Base-by-base conservation (phyloP, 2,329 filamentous ascomycete genomes). In the Aschersonia sp. region DNA sequence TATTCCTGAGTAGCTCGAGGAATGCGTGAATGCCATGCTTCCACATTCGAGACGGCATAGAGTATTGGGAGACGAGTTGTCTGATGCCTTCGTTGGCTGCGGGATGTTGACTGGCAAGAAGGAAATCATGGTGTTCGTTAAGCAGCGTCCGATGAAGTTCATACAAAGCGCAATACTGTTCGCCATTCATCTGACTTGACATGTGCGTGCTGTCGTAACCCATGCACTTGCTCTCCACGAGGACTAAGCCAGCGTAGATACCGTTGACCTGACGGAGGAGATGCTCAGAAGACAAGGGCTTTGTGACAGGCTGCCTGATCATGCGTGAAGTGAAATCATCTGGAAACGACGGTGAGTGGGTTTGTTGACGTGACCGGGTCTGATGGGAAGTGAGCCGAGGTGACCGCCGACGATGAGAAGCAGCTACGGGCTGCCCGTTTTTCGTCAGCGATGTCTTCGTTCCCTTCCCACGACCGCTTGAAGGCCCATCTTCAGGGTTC, bases 41-140 rank as follows among this genome's bases (percentile, higher is more conserved):
- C 92, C 92, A 97, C 85, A 97, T 92, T 0, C 91, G 72, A 0
- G 86, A 88, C 0, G 91, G 89, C 87, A 97, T 96, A 0, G 81
- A 80, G 55, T 95, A 95, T 51, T 92, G 92, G 0, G 75, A 74
- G 0, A 89, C 83, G 0, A 96, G 63, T 0, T 78, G 70, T 3
- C 77, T 73, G 0, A 97, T 61, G 0, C 82, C 78, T 0, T 73
- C 72, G 30, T 75, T 85, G 0, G 88, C 86, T 0, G 82, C 84
- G 0, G 88, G 89, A 58, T 97, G 89, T 54, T 96, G 89, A 0
- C 80, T 85, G 0, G 89, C 89, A 1, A 95, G 68, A 50, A 96
- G 89, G 56, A 91, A 91, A 51, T 91, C 86, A 50, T 89, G 84
- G 49, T 91, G 84, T 51, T 94, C 87, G 52, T 92, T 80, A 0